Conservation (phyloP, 257 asterid genomes). For the Solanum dulcamara region DNA sequence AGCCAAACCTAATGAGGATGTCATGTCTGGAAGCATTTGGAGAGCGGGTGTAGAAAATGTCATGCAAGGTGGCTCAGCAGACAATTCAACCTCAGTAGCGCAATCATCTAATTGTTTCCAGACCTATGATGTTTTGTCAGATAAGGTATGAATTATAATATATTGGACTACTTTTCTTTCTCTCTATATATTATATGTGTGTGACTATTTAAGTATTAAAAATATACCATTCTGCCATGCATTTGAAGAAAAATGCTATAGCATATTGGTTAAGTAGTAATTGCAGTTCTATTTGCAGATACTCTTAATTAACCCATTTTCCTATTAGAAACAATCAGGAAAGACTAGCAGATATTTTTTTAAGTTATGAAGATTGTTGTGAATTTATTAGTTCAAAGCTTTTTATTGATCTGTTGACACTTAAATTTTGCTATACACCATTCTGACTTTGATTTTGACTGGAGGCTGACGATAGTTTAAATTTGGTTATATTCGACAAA, state of each 20-base stretch:
- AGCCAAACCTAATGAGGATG: constrained; percentile 32
- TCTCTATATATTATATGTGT: neutral
- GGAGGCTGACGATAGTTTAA: neutral
- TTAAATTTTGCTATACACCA: neutral
- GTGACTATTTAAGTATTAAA: neutral
- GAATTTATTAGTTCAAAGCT: neutral
- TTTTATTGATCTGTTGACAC: neutral
- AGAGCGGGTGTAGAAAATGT: constrained; percentile 33
- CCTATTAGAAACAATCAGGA: neutral
- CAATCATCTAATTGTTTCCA: constrained; percentile 40
- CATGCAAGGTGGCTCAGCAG: constrained; percentile 32
- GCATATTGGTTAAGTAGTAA: neutral
- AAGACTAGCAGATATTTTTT: neutral
- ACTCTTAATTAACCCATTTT: neutral
- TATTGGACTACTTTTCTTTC: neutral
- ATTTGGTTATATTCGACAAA: constrained; percentile 1
- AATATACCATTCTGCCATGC: neutral
- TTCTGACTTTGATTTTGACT: neutral
- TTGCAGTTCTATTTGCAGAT: neutral
- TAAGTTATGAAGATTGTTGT: neutral
- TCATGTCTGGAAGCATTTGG: constrained; percentile 37
- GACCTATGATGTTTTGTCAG: constrained; percentile 34
- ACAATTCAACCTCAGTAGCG: constrained; percentile 22
- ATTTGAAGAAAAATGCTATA: neutral
- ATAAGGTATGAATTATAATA: constrained; percentile 35